A percentile compares a stretch with the other conserved stretches of the same genome.
phyloP scores from a whole-genome alignment of 2,329 filamentous ascomycete genomes.

The Nemania sp. region DNA sequence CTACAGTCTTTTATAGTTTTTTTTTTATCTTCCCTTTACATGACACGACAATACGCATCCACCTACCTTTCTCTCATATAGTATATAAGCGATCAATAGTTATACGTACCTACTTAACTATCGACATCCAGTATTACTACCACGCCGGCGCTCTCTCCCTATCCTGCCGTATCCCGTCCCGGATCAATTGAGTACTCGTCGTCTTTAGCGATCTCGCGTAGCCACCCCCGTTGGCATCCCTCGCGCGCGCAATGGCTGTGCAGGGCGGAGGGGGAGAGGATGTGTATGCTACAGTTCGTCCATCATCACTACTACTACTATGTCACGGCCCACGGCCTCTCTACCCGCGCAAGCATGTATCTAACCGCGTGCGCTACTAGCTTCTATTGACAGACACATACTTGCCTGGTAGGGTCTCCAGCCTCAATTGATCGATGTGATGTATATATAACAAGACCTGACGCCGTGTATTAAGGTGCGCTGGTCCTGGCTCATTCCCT shows the following conservation, averaged over 20 bases:
- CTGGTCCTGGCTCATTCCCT: constrained; percentile 94
- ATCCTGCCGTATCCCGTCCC: not conserved
- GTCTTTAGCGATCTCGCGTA: not conserved
- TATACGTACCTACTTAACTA: not conserved
- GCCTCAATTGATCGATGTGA: constrained; percentile 20
- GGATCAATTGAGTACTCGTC: not conserved
- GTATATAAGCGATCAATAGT: too few relatives aligned
- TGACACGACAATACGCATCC: too few relatives aligned
- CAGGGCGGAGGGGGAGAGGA: constrained; percentile 56
- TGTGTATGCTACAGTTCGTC: constrained; percentile 68
- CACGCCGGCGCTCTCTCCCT: not conserved
- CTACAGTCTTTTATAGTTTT: too few relatives aligned
- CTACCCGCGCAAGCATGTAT: constrained; percentile 21
- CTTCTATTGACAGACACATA: constrained; percentile 93
- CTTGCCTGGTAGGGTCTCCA: constrained; percentile 78
- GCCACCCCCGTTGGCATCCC: not conserved
- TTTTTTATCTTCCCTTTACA: too few relatives aligned
- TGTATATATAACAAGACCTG: constrained; percentile 38
- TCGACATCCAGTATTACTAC: not conserved
- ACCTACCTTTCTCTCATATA: too few relatives aligned
- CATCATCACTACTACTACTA: not conserved
- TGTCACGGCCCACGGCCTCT: too few relatives aligned
- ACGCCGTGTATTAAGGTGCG: constrained; percentile 70
- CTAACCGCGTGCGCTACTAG: constrained; percentile 62
- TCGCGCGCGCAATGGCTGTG: constrained; percentile 45